Base-by-base conservation (phyloP, 2,329 filamentous ascomycete species). In the Madurella mycetomatis region DNA sequence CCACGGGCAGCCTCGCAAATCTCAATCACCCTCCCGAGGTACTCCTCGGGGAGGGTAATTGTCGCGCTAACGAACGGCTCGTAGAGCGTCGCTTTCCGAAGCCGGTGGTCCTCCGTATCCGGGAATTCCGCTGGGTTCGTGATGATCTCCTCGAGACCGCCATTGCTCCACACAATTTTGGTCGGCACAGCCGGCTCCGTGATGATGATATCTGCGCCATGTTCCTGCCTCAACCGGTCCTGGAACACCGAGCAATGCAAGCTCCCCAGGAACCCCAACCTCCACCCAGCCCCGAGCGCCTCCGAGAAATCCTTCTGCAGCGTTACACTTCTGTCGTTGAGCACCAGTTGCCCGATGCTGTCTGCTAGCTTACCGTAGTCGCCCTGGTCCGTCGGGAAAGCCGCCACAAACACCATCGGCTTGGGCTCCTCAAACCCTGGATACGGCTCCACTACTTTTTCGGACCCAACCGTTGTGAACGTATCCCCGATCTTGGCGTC, bases 171-270 rank as follows among this genome's bases (percentile, higher is more conserved):
- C 9, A 89, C 70, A 8, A 97, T 81, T 69, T 92, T 95, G 64
- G 92, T 95, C 2, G 94, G 92, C 12, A 99, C 94, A 0, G 90
- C 92, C 0, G 94, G 94, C 39, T 95, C 92, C 0, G 94, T 99
- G 68, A 99, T 94, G 71, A 99, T 96, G 67, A 99, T 91, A 65
- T 85, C 94, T 2, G 89, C 88, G 5, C 92, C 94, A 65, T 99
- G 92, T 70, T 99, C 94, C 71, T 96, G 91, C 42, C 90, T 85
- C 50, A 99, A 74, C 1, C 94, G 88, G 70, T 99, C 94, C 72
- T 99, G 92, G 64, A 99, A 99, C 4, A 99, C 94, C n/a, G 92
- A 97, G 73, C 94, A 97, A 70, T 99, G 94, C 46, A 99, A 76
- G 12, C 92, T 97, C n/a, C 94, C 94, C 3, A 99, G 74, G 67